These are phyloP conservation scores for Termitomyces heimii DNA, from an alignment of 768 basidiomycete genomes.

Conservation along the genomic window DNA sequence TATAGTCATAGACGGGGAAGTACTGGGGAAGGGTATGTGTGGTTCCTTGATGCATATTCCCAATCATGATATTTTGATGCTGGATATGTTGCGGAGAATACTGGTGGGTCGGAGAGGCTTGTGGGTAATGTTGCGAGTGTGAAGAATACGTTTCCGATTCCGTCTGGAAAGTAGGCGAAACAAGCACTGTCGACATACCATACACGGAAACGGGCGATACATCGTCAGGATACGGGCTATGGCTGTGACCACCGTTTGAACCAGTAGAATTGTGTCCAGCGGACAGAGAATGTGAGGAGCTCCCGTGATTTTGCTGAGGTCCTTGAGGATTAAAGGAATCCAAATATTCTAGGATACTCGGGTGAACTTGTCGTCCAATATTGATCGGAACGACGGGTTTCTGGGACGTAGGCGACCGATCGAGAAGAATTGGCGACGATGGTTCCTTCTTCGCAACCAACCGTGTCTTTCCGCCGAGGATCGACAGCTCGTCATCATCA, in stretches of 20 bases:
- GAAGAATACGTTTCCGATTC: constrained; percentile 28
- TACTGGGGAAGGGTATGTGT: constrained; percentile 51
- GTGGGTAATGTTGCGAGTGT: constrained; percentile 21
- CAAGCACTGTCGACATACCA: constrained; percentile 33
- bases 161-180: constrained; percentile 27
- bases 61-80: constrained; percentile 16
- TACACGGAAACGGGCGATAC: constrained; percentile 41
- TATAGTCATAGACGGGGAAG: constrained; percentile 75
- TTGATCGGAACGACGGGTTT: constrained; percentile 73
- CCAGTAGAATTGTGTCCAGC: constrained; percentile 9
- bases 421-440: constrained; percentile 45
- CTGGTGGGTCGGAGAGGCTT: constrained; percentile 9
- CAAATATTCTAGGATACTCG: constrained; percentile 64
- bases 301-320: constrained; percentile 15
- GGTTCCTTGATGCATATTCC: constrained; percentile 8
- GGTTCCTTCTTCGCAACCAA: constrained; percentile 59
- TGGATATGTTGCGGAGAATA: constrained; percentile 9
- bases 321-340: constrained; percentile 44
- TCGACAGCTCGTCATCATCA: constrained; percentile 58
- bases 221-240: constrained; percentile 18
- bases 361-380: constrained; percentile 46
- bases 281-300: neutral
- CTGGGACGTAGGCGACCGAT: constrained; percentile 64
- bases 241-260: constrained; percentile 7
- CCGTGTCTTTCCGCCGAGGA: constrained; percentile 62